A percentile compares a stretch with the other conserved stretches of the same genome.
These are phyloP conservation scores for Trichoderma semiorbis DNA, from an alignment of 2,329 filamentous ascomycete genomes.

Conservation along the genomic window DNA sequence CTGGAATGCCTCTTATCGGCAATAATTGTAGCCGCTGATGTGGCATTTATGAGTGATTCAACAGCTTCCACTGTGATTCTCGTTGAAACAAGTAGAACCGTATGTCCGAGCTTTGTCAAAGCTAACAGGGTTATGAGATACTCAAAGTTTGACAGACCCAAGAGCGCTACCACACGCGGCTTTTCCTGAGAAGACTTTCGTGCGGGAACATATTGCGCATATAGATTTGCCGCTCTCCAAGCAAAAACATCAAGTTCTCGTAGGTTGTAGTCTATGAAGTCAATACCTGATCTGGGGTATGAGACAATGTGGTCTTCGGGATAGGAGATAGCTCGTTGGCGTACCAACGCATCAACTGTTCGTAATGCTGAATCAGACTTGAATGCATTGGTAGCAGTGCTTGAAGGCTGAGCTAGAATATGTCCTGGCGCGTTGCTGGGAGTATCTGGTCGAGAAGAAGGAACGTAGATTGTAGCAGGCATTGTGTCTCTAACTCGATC, in stretches of 20 bases:
- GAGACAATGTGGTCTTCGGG: slow-evolving; percentile 4
- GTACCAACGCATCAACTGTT: slow-evolving; percentile 1
- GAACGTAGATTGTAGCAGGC: neutral
- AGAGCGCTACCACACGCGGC: neutral
- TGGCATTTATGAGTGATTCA: slow-evolving; percentile 4
- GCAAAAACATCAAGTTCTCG: slow-evolving; percentile 3
- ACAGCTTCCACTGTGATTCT: slow-evolving; percentile 1
- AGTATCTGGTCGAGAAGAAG: neutral
- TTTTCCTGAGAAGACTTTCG: neutral
- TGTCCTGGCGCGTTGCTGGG: neutral
- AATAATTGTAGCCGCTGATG: slow-evolving; percentile 2
- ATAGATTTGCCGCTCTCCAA: slow-evolving; percentile 1
- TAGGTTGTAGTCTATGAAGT: neutral
- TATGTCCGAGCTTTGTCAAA: slow-evolving; percentile 6
- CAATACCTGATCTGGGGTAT: neutral
- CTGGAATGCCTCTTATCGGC: neutral
- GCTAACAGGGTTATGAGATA: slow-evolving; percentile 9
- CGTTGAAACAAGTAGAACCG: neutral
- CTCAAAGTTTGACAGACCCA: slow-evolving; percentile 1
- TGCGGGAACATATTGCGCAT: neutral
- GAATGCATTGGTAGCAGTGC: neutral
- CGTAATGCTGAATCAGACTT: neutral
- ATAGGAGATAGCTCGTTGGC: neutral
- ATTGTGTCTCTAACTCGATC: neutral
- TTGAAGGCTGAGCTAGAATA: neutral